Conservation (phyloP, 129 eudicot species). For the Flaveria linearis region DNA sequence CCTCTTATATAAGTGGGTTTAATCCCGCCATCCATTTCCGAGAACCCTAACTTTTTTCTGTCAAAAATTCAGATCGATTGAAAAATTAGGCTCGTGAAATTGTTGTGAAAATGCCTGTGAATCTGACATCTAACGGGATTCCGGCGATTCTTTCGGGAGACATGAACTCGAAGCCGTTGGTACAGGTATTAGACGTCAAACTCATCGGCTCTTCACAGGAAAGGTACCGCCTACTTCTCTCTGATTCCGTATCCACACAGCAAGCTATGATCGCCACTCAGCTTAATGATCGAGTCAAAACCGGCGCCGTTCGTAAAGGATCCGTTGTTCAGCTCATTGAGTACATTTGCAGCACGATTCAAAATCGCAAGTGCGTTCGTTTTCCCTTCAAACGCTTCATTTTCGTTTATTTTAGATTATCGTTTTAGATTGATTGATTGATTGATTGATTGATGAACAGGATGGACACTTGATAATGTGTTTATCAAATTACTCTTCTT, state of each 20-base stretch:
- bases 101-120: slow-evolving; percentile 59
- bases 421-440: slow-evolving; percentile 3
- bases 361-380: slow-evolving; percentile 64
- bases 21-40: slow-evolving; percentile 26
- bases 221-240: slow-evolving; percentile 66
- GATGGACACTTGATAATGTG: not conserved
- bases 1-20: slow-evolving; percentile 14
- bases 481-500: slow-evolving; percentile 1
- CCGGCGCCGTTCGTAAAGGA: slow-evolving; percentile 54
- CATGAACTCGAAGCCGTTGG: slow-evolving; percentile 70
- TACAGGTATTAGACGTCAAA: slow-evolving; percentile 75
- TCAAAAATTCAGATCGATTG: slow-evolving; percentile 4
- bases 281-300: slow-evolving; percentile 79
- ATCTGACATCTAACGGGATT: slow-evolving; percentile 67
- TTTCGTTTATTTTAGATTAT: not conserved
- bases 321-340: slow-evolving; percentile 87
- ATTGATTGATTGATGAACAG: not conserved
- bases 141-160: slow-evolving; percentile 72
- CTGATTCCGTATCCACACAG: slow-evolving; percentile 61
- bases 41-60: slow-evolving; percentile 24
- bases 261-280: slow-evolving; percentile 83
- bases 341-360: slow-evolving; percentile 72
- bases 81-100: not conserved
- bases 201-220: slow-evolving; percentile 52
- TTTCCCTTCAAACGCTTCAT: not conserved